These are phyloP conservation scores for Podospora australis DNA, from an alignment of 495 filamentous ascomycete species.

Conservation along the genomic window DNA sequence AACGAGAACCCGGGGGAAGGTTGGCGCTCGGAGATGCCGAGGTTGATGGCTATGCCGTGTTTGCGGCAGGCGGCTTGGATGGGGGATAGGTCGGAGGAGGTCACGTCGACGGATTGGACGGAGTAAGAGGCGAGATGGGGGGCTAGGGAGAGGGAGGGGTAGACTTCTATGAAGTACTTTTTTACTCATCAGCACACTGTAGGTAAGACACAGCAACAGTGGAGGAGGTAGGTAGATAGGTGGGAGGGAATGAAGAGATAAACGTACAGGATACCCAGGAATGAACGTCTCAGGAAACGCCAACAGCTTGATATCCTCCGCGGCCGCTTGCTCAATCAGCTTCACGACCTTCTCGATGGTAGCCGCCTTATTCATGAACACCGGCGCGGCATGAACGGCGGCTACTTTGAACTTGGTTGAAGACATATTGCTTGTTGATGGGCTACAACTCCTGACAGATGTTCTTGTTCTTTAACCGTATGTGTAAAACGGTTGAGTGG, in stretches of 20 bases:
- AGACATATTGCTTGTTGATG: too few relatives aligned
- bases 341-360: constrained; percentile 25
- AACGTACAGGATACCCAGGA: constrained; percentile 25
- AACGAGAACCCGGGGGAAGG: constrained; percentile 26
- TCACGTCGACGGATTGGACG: constrained; percentile 31
- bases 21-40: constrained; percentile 37
- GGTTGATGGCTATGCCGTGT: constrained; percentile 24
- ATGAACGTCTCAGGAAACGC: constrained; percentile 34
- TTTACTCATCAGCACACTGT: too few relatives aligned
- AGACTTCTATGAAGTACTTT: constrained; percentile 32
- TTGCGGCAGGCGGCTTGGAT: constrained; percentile 30
- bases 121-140: constrained; percentile 23
- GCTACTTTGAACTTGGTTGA: constrained; percentile 26
- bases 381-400: constrained; percentile 29
- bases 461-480: too few relatives aligned
- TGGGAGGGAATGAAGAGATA: neutral
- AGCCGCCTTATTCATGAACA: constrained; percentile 31
- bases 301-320: constrained; percentile 23
- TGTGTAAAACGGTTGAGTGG: too few relatives aligned
- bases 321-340: constrained; percentile 24
- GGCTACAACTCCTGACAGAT: too few relatives aligned
- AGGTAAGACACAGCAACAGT: too few relatives aligned
- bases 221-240: neutral
- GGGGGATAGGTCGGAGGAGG: constrained; percentile 24
- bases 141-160: constrained; percentile 24